Base-by-base conservation (phyloP, 257 asterid species). In the Nicotiana attenuata region DNA sequence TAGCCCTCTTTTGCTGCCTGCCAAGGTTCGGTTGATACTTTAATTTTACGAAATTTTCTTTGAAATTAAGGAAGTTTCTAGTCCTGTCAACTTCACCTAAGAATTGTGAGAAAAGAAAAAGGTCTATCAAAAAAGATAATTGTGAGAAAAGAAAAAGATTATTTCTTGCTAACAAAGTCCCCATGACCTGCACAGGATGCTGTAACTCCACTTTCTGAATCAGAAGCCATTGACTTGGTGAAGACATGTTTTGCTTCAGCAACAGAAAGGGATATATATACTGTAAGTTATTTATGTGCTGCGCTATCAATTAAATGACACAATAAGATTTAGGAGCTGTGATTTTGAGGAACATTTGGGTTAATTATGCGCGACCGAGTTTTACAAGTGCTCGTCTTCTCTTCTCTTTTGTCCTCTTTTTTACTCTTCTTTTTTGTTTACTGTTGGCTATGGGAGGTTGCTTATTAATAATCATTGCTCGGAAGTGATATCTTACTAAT, bases 191-290 rank as follows among this genome's bases (percentile, higher is more conserved):
- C 75, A 66, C 85, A 85, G 89, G 91, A 88, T 88, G 91, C 86
- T 11, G 91, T 86, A 61, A 87, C 92, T 55, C 89, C 89, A 59
- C 92, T 89, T 65, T 82, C 89, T 56, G 92, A 89, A 84, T 33
- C 86, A 29, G 90, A 89, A 85, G 89, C 89, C 65, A 67, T 87
- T 81, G 90, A 89, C 80, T 81, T 87, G 73, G 89, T 87, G 79
- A 87, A 85, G 64, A 87, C 92, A 10, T 89, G 90, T 76, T 87
- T 89, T 85, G 89, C 90, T 55, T 87, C 90, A 82, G 91, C 89
- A 73, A 86, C 91, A 9, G 87, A 88, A 71, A 88, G 90, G 82
- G 89, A 85, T 81, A 89, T 87, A 68, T 89, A 87, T 80, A 88
- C 88, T 77, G 89, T 87, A 78, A 85, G 92, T 81, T 47, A 69